Base-by-base conservation (phyloP, 805 yeast species). In the Brettanomyces bruxellensis region DNA sequence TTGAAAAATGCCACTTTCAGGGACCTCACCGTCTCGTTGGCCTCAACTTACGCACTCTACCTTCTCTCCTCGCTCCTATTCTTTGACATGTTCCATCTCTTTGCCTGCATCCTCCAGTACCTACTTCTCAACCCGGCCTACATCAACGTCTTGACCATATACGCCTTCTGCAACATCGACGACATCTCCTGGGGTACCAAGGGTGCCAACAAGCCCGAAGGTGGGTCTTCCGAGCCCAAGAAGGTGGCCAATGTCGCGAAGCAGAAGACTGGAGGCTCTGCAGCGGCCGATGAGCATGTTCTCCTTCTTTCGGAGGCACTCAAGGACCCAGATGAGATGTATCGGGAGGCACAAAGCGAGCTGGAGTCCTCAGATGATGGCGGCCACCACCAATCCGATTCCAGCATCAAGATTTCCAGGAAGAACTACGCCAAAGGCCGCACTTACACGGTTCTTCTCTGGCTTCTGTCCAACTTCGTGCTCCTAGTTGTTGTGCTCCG, bases 171-270 rank as follows among this genome's bases (percentile, higher is more conserved):
- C 70, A 91, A 90, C 64, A 82, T 90, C 49, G 95, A 90, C 63
- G 98, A 90, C 69, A 81, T 90, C 43, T 86, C 96, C 4, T 90
- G 98, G 97, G 97, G 97, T 65, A 91, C 96, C 3, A 87, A 91
- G 61, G 95, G 95, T 45, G 85, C 84, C 35, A 72, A 78, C 4
- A 76, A 79, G 61, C 48, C 44, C 2, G 84, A 72, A 58, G 73
- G 69, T 63, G 25, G 25, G 5, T 78, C 70, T 57, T 6, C 11
- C 7, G 32, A 28, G 32, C 74, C 70, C 61, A 90, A 73, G 60
- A 74, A 89, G 55, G 95, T 95, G 47, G 62, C 62, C 9, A 51
- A 48, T 30, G 54, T 49, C 2, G 34, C 25, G 44, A 62, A 58
- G 43, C 48, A 37, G 4, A 43, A 40, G 18, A 18, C 32, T n/a